Base-by-base conservation (phyloP, 2,329 filamentous ascomycete genomes). In the Neofusicoccum sp. region DNA sequence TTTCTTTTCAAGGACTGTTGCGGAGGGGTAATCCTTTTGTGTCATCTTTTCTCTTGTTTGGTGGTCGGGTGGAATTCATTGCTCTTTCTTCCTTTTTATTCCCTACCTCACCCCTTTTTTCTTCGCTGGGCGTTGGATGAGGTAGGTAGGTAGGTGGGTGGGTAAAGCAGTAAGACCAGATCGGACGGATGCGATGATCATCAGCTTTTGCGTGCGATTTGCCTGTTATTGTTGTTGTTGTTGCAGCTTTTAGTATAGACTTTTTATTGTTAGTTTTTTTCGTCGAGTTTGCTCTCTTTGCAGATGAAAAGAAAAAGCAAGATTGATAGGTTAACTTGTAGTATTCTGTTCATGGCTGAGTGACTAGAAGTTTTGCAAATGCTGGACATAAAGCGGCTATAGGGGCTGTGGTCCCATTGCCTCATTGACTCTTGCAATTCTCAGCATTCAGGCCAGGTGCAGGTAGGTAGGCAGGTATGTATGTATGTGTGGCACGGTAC, bases 91-190 rank as follows among this genome's bases (percentile, higher is more conserved):
- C n/a, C n/a, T 40, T 16, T 40, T 40, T 40, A n/a, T n/a, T n/a
- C 12, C 12, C 34, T 40, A 6, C 34, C 34, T 30, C 30, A 14
- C 49, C 49, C 20, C 36, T 20, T 31, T 30, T 43, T 33, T 40
- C 34, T 53, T 53, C 48, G 48, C 48, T 53, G 48, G 36, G 36
- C 51, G 51, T 56, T 56, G 20, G 36, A 43, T 7, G 28, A 49
- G 30, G 30, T 14, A 24, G 26, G 33, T 14, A 28, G 28, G 20
- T 28, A 11, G 33, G 11, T 4, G 28, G 30, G n/a, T 36, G n/a
- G 53, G 7, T 34, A 56, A 9, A 36, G 38, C 9, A 11, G 43
- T 51, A 4, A 14, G 48, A 40, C 33, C 16, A 24, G 30, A 33
- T 20, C 31, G 47, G 28, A 30, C 26, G n/a, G 47, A 36, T 31